These are phyloP conservation scores for Tubosaeta sp. DNA, from an alignment of 768 basidiomycete genomes.

Conservation along the genomic window DNA sequence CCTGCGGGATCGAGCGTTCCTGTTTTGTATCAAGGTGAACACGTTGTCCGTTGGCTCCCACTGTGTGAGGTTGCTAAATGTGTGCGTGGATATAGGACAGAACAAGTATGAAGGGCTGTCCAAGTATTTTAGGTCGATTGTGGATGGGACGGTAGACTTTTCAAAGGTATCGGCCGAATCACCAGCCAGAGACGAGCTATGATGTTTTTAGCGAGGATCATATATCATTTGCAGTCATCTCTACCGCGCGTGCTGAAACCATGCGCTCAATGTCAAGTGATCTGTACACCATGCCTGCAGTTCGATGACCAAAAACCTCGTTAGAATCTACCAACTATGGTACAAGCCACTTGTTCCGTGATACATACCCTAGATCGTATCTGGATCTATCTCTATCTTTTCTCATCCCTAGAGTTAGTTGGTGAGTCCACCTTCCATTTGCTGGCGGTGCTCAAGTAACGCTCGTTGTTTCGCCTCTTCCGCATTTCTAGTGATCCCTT, in stretches of 20 bases:
- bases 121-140: constrained; percentile 66
- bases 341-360: background rate
- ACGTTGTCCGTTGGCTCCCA: background rate
- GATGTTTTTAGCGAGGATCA: constrained; percentile 5
- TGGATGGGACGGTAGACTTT: constrained; percentile 65
- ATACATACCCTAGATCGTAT: background rate
- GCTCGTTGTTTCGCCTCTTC: constrained; percentile 30
- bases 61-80: background rate
- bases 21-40: constrained; percentile 64
- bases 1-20: constrained; percentile 52
- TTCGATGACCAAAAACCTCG: background rate
- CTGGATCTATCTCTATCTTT: background rate
- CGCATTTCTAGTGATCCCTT: constrained; percentile 36
- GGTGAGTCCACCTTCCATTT: constrained; percentile 11
- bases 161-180: constrained; percentile 35
- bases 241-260: no score
- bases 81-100: constrained; percentile 40
- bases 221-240: background rate
- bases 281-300: background rate
- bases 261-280: no score
- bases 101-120: constrained; percentile 72
- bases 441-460: constrained; percentile 18
- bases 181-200: constrained; percentile 31
- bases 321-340: background rate
- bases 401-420: constrained; percentile 6